Percentiles rank a stretch among this genome's conserved stretches.
These are phyloP conservation scores for Keithomyces neogunnii DNA, from an alignment of 2,329 filamentous ascomycete genomes.

Conservation along the genomic window DNA sequence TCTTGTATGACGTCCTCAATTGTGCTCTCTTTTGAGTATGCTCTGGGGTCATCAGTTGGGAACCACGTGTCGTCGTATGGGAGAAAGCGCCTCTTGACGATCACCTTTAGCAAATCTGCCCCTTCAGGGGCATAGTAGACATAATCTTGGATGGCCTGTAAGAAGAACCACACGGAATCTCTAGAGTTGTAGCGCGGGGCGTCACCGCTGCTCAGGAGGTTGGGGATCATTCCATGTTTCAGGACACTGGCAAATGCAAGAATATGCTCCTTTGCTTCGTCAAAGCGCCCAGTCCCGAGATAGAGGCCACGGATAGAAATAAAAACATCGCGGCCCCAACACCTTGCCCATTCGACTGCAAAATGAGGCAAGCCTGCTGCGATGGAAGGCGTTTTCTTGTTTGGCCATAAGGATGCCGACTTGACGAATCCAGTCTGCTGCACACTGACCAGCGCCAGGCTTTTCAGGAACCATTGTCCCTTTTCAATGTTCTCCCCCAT, in stretches of 20 bases:
- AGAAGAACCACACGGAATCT: slow-evolving; percentile 96
- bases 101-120: slow-evolving; percentile 61
- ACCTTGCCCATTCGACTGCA: slow-evolving; percentile 85
- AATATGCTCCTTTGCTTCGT: slow-evolving; percentile 89
- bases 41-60: slow-evolving; percentile 65
- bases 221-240: slow-evolving; percentile 98
- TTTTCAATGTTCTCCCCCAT: slow-evolving; percentile 70
- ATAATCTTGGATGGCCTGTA: slow-evolving; percentile 95
- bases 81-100: slow-evolving; percentile 75
- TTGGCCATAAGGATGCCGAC: slow-evolving; percentile 83
- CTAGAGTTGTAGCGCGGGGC: slow-evolving; percentile 89
- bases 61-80: slow-evolving; percentile 98
- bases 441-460: slow-evolving; percentile 80
- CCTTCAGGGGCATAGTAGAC: slow-evolving; percentile 74
- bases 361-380: slow-evolving; percentile 94
- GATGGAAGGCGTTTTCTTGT: slow-evolving; percentile 74
- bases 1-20: slow-evolving; percentile 90
- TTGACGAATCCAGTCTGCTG: slow-evolving; percentile 86
- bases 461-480: slow-evolving; percentile 84
- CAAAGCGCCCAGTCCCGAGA: slow-evolving; percentile 79
- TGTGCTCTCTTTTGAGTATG: slow-evolving; percentile 77
- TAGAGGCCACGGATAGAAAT: slow-evolving; percentile 91
- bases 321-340: slow-evolving; percentile 96
- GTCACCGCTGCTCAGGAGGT: slow-evolving; percentile 78
- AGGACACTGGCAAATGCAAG: slow-evolving; percentile 89